Base-by-base conservation (phyloP, 1,139 yeast species). In the Candida anutae region DNA sequence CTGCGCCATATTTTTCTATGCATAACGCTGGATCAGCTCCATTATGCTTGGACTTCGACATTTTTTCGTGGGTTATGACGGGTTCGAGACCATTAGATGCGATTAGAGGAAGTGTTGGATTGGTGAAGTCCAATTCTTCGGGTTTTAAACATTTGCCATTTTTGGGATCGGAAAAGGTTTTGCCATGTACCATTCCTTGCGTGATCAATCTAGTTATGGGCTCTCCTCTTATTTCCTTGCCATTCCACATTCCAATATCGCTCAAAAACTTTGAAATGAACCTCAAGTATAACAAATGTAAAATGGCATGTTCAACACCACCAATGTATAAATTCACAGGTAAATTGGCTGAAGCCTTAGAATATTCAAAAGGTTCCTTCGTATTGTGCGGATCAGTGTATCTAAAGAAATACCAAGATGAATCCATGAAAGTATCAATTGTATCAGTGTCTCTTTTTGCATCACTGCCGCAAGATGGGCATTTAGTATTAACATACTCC, bases 101-200 rank as follows among this genome's bases (percentile, higher is more conserved):
- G 5, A 83, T 60, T 8, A 53, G 42, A 4, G 81, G 79, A 5
- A 52, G 45, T 0, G 50, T 52, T 0, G 67, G 52, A 22, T 56
- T 53, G 1, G 57, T 34, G 2, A 54, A 28, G 29, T 72, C 78
- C 12, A 78, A 45, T 41, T 90, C 96, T 2, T 77, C 75, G 0
- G 94, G 93, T 40, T 74, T 83, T 38, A 90, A 59, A 46, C 81
- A 88, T 34, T 75, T 60, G 0, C 90, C 94, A 23, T 69, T 78
- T 0, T 53, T 55, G 1, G 95, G 93, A 40, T 87, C 80, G 9
- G 67, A 62, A 41, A 53, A 82, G 0, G 98, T 90, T 45, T 74
- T 76, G 2, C 97, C 97, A 40, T 88, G 96, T 4, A 90, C 98
- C 98, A 90, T 90, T 11, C 98, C 98, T 49, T 88, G 98, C 2